Evolutionary conservation across 148 eudicot genomes (phyloP).

Genomic region (Cornus controversa): DNA sequence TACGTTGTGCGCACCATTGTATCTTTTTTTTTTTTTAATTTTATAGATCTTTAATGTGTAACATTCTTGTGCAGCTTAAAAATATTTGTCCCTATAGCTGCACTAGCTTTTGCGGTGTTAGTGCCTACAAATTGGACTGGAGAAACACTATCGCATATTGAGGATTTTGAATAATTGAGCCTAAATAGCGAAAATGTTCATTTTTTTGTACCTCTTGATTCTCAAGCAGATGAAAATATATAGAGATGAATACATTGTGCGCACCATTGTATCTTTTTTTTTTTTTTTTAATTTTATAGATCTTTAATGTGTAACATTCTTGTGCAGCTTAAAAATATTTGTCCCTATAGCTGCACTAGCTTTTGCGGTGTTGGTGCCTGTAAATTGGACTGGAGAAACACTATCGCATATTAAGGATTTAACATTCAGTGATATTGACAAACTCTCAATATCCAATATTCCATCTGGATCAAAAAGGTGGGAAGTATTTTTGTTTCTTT

Average conservation of each 20-base stretch:
- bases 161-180: too few species aligned
- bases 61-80: slow-evolving; percentile 69
- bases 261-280: not conserved
- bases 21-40: not conserved
- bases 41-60: not conserved
- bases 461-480: slow-evolving; percentile 81
- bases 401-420: slow-evolving; percentile 51
- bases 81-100: slow-evolving; percentile 86
- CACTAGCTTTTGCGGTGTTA: slow-evolving; percentile 75
- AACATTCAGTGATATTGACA: slow-evolving; percentile 77
- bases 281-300: not conserved
- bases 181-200: too few species aligned
- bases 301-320: not conserved
- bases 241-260: not conserved
- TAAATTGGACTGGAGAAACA: slow-evolving; percentile 76
- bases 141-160: slow-evolving; percentile 39
- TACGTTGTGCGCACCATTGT: not conserved
- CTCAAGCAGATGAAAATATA: not conserved
- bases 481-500: slow-evolving; percentile 9
- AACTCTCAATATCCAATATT: slow-evolving; percentile 89
- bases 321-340: slow-evolving; percentile 93
- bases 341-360: slow-evolving; percentile 81
- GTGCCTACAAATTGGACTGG: slow-evolving; percentile 94
- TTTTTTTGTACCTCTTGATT: too few species aligned
- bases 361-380: slow-evolving; percentile 81